Evolutionary conservation across 139 green algal species (phyloP).

Genomic region (Chlorella ohadii): DNA sequence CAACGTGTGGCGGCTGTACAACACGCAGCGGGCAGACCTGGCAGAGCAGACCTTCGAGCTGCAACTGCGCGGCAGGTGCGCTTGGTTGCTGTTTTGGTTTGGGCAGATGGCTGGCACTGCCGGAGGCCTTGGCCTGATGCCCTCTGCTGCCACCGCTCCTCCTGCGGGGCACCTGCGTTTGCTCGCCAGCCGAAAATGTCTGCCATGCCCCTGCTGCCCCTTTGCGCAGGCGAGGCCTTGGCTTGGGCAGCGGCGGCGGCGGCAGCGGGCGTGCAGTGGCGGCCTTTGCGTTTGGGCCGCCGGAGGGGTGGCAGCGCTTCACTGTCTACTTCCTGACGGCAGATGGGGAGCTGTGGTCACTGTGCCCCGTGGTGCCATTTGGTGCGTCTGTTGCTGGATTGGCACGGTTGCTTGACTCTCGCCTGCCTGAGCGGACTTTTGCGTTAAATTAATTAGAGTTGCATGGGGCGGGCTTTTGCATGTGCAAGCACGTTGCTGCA

Average conservation of each 20-base stretch:
- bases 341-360: constrained; percentile 50
- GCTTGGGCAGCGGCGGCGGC: not conserved
- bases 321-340: constrained; percentile 53
- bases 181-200: no score
- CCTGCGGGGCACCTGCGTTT: no score
- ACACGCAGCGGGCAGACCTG: constrained; percentile 30
- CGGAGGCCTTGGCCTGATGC: no score
- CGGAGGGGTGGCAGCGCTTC: constrained; percentile 58
- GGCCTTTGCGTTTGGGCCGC: constrained; percentile 62
- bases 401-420: no score
- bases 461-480: no score
- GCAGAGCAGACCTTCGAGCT: constrained; percentile 66
- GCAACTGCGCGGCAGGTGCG: constrained; percentile 27
- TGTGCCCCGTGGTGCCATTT: constrained; percentile 71
- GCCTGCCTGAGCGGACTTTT: no score
- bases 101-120: no score
- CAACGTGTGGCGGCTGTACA: constrained; percentile 58
- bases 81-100: no score
- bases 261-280: constrained; percentile 24
- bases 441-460: no score
- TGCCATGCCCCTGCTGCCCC: not conserved
- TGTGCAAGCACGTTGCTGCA: no score
- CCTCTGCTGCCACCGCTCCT: no score
- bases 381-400: constrained; percentile 13
- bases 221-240: constrained; percentile 32